A percentile compares a stretch with the other conserved stretches of the same genome.
Evolutionary conservation across 768 basidiomycete species (phyloP).

Genomic region (Termitomyces sp.): DNA sequence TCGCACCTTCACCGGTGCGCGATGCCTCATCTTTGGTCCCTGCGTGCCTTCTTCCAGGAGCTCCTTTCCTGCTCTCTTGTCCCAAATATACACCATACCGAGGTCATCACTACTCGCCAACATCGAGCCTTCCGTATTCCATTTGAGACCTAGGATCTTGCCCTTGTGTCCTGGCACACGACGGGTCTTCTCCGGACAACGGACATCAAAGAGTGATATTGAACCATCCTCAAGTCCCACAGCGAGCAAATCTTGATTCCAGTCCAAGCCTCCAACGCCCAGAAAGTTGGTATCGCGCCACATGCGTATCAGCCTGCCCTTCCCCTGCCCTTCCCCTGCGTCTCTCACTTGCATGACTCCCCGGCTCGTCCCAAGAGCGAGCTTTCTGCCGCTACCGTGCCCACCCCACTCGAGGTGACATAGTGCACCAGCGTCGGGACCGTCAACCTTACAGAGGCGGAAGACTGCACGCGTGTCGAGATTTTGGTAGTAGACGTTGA

Average conservation of each 20-base stretch:
- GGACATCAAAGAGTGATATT: conserved; percentile 65
- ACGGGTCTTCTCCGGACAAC: conserved; percentile 34
- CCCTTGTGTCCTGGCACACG: conserved; percentile 54
- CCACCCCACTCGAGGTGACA: conserved; percentile 54
- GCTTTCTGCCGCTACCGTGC: conserved; percentile 34
- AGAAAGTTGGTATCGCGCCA: conserved; percentile 36
- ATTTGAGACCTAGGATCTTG: conserved; percentile 75
- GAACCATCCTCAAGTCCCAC: conserved; percentile 64
- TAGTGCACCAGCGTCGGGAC: conserved; percentile 31
- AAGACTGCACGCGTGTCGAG: conserved; percentile 53
- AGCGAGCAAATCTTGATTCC: conserved; percentile 60
- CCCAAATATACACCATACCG: conserved; percentile 88
- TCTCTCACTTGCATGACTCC: conserved; percentile 60
- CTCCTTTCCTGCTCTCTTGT: conserved; percentile 44
- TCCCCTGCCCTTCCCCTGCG: conserved; percentile 30
- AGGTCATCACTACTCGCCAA: conserved; percentile 85
- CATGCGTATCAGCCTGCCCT: conserved; percentile 34
- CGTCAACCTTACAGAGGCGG: conserved; percentile 44
- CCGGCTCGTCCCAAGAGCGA: conserved; percentile 51
- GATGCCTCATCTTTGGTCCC: conserved; percentile 69
- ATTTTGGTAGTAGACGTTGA: conserved; percentile 62
- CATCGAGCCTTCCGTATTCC: conserved; percentile 71
- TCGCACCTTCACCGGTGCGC: conserved; percentile 56
- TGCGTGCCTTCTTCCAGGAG: conserved; percentile 37
- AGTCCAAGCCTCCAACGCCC: conserved; percentile 40